Evolutionary conservation across 1,284 basidiomycete genomes (phyloP), one percentile per base, ranked within the genome.

Genomic region (Volvariella volvacea): DNA sequence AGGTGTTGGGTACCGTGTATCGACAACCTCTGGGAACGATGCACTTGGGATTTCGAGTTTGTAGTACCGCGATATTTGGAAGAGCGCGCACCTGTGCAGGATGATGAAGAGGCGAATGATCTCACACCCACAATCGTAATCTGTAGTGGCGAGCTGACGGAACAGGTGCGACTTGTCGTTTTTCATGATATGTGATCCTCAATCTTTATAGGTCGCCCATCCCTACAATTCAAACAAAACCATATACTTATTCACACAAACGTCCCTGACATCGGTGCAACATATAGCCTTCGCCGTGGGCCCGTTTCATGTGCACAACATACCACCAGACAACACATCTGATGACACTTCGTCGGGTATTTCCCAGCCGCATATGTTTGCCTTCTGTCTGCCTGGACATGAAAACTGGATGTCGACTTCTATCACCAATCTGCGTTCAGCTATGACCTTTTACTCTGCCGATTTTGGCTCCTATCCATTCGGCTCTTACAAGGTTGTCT

Each of bases 31-130:
- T 97, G 92, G 90, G 95, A 97, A 64, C 84, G 92, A 56, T 97
- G 91, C 57, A 96, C 95, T 2, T 99, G 96, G 96, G 96, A 99
- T 59, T 86, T 99, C 44, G 92, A 98, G 61, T 90, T 97, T 60
- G 81, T 98, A 45, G 94, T 97, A 16, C 94, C 94, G 36, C 80
- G 87, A 48, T 86, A 82, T 53, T 70, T 95, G 8, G 87, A 91
- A 56, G 86, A 89, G 48, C 68, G 68, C 10, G 70, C 74, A 40
- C 56, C 65, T 28, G 64, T 60, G 15, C 71, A 76, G 39, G 80
- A 83, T 43, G 77, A 73, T 7, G 78, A 74, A 19, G 81, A 82
- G 21, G 65, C 68, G n/a, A 68, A 55, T 43, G 77, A 80, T 41
- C 73, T 81, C 20, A 76, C 70, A 55, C 89, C 90, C 1, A 87